phyloP scores from a whole-genome alignment of 169 alveolate species.

The Theileria orientalis region DNA sequence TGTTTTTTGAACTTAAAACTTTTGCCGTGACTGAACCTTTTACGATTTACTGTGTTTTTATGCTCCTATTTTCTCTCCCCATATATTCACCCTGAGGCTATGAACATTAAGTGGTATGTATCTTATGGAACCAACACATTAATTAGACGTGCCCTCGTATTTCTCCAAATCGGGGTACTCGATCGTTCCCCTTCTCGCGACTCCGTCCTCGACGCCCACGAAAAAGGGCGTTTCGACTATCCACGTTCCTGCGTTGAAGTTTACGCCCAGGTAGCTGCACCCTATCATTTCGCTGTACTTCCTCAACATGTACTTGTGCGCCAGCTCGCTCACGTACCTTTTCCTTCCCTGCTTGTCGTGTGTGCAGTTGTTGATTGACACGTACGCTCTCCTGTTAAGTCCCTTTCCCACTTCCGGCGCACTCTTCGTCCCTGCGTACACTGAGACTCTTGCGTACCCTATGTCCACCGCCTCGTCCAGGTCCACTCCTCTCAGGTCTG shows the following conservation, averaged over 20 bases:
- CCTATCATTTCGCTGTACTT: constrained; percentile 51
- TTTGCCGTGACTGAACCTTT: too few species aligned
- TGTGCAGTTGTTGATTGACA: constrained; percentile 67
- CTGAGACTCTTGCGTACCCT: constrained; percentile 44
- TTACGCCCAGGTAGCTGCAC: constrained; percentile 54
- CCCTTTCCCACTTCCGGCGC: constrained; percentile 73
- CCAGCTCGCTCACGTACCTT: constrained; percentile 26
- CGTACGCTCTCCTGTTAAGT: constrained; percentile 68
- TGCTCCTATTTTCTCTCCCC: neutral
- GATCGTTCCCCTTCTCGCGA: neutral
- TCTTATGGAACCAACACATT: too few species aligned
- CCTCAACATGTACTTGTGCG: constrained; percentile 51
- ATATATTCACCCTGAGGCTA: neutral
- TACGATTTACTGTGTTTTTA: too few species aligned
- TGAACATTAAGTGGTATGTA: too few species aligned
- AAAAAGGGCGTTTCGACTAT: constrained; percentile 51
- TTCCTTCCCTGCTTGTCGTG: constrained; percentile 36
- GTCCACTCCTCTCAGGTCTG: constrained; percentile 77
- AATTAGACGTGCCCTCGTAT: neutral
- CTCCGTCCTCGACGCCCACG: constrained; percentile 16
- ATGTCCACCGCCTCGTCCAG: constrained; percentile 74
- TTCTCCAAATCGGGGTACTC: neutral
- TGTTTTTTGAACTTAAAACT: neutral
- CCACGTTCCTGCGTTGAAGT: constrained; percentile 57
- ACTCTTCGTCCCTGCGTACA: constrained; percentile 25